Percentiles rank a stretch among this genome's conserved stretches.
Conservation (phyloP, 2,329 filamentous ascomycete genomes). For the Lasiodiplodia sp. region DNA sequence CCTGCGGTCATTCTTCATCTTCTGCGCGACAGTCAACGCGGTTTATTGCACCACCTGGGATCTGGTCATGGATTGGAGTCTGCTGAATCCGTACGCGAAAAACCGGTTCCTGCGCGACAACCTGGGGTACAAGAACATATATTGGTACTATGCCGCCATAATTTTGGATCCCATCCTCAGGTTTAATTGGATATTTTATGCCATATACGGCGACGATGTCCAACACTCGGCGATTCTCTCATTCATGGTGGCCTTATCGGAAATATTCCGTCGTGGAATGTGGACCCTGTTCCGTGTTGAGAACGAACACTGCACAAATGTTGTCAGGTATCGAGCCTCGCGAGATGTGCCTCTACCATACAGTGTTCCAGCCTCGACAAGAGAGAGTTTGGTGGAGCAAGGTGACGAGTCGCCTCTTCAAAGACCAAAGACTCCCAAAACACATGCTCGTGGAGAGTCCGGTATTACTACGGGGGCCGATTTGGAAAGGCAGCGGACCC, state of each 20-base stretch:
- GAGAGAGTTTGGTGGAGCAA: slow-evolving; percentile 29
- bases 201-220: slow-evolving; percentile 77
- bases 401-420: background rate
- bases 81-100: slow-evolving; percentile 78
- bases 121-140: slow-evolving; percentile 77
- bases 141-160: slow-evolving; percentile 90
- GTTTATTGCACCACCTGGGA: slow-evolving; percentile 94
- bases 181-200: slow-evolving; percentile 95
- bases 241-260: slow-evolving; percentile 79
- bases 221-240: slow-evolving; percentile 86
- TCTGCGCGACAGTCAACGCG: slow-evolving; percentile 81
- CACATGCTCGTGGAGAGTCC: background rate
- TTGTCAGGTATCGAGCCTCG: slow-evolving; percentile 86
- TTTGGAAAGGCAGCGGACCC: slow-evolving; percentile 27
- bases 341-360: slow-evolving; percentile 90
- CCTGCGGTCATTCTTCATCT: slow-evolving; percentile 75
- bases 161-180: slow-evolving; percentile 81
- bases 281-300: slow-evolving; percentile 96
- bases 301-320: slow-evolving; percentile 89
- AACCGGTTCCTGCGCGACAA: slow-evolving; percentile 74
- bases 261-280: slow-evolving; percentile 83
- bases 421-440: background rate
- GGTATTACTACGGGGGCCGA: slow-evolving; percentile 26
- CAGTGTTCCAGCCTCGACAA: slow-evolving; percentile 49
- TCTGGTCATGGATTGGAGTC: slow-evolving; percentile 92